These are phyloP conservation scores for Pichia scutulata DNA, from an alignment of 805 yeast genomes.

Conservation along the genomic window DNA sequence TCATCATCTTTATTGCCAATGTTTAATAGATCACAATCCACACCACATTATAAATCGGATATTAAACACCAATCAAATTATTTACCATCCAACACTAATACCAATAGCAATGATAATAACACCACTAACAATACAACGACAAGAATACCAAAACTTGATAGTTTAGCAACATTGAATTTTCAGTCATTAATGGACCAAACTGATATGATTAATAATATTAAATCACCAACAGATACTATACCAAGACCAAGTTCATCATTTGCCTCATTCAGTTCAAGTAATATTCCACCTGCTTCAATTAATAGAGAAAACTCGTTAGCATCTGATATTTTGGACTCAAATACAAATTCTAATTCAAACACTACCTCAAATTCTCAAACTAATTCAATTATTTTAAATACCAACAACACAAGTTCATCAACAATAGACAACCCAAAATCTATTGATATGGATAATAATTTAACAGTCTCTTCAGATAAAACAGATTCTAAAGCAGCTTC, in stretches of 20 bases:
- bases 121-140: background rate
- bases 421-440: background rate
- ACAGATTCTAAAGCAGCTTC: background rate
- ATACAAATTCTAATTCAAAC: background rate
- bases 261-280: slow-evolving; percentile 1
- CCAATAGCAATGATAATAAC: background rate
- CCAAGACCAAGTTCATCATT: slow-evolving; percentile 1
- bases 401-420: background rate
- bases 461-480: background rate
- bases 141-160: background rate
- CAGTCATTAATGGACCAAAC: background rate
- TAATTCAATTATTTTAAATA: background rate
- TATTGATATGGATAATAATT: background rate
- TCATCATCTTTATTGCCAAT: slow-evolving; percentile 2
- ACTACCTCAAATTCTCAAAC: background rate
- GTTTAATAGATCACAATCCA: background rate
- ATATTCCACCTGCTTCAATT: background rate
- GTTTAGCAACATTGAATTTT: background rate
- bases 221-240: slow-evolving; percentile 1
- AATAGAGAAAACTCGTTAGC: background rate
- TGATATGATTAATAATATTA: background rate
- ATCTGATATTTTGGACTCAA: background rate
- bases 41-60: background rate
- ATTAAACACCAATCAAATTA: background rate
- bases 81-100: background rate